Base-by-base conservation (phyloP, 495 filamentous ascomycete genomes). In the Penicillium bialowiezense region DNA sequence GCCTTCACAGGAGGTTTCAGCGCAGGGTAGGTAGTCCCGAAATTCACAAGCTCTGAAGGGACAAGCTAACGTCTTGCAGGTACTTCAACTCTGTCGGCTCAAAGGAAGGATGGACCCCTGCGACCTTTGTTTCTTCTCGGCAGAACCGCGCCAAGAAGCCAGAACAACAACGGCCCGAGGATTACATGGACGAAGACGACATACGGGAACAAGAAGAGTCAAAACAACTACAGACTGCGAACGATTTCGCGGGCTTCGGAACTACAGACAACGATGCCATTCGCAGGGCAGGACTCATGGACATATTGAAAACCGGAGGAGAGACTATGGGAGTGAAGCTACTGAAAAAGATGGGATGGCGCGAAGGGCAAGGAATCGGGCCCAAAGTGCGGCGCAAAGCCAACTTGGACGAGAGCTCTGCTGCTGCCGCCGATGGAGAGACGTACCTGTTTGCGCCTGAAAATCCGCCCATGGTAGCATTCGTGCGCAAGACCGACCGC, bases 141-240 rank as follows among this genome's bases (percentile, higher is more conserved):
- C 69, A 83, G 32, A 88, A 89, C 52, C 86, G 88, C 39, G 80
- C 81, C 44, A 86, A 89, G 55, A 84, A 92, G 72, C 77, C 67
- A 19, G 62, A 63, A 38, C 48, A 71, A 12, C 83, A 88, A 63
- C 83, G 83, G 24, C 78, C 84, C 7, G 92, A 97, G 58, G 93
- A 98, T 62, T 97, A 90, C 52, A 98, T 98, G 93, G 93, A 98
- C 54, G 95, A 96, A 52, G 95, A 98, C 68, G 93, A 98, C 68
- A 71, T 96, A 9, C 86, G 88, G 9, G 92, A 96, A 55, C 86
- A 85, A 2, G 91, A 85, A 42, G 91, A 96, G 66, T 76, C 84
- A 3, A 78, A 78, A 54, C 77, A 75, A 38, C 64, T 97, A 24
- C 81, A 91, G 56, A 96, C 87, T 0, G 72, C 80, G 1, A 71